Conservation (phyloP, 305 asterid species). For the Fraxinus greggii region DNA sequence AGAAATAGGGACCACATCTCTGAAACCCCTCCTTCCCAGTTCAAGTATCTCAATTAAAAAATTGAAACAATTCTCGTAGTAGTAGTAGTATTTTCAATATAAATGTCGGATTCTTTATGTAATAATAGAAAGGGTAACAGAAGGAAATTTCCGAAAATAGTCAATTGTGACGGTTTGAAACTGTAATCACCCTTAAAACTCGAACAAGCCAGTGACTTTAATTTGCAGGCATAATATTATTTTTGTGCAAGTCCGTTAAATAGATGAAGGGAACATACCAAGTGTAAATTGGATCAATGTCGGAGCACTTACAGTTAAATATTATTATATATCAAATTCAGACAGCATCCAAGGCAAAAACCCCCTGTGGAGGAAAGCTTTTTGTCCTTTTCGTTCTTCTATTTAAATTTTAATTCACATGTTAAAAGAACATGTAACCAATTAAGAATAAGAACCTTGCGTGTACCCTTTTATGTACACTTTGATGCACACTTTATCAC, state of each 20-base stretch:
- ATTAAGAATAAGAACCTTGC: too few relatives aligned
- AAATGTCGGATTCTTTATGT: neutral
- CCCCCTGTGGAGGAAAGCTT: neutral
- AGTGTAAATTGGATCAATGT: neutral
- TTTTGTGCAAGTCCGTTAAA: neutral
- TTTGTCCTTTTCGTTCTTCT: neutral
- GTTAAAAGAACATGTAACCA: neutral
- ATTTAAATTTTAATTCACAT: too few relatives aligned
- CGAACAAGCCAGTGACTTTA: neutral
- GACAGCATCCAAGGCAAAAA: neutral
- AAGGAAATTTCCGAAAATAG: neutral
- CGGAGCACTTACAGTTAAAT: neutral
- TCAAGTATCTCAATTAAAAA: neutral
- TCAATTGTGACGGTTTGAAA: neutral
- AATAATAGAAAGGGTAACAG: neutral
- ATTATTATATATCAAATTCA: neutral
- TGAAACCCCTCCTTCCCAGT: slow-evolving; percentile 29
- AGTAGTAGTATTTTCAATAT: neutral
- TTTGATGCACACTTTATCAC: too few relatives aligned
- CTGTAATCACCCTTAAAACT: neutral
- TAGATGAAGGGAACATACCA: neutral
- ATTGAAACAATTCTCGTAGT: too few relatives aligned
- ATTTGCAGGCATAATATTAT: neutral
- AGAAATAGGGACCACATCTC: slow-evolving; percentile 35
- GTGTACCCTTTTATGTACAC: too few relatives aligned